Percentiles rank a stretch among this genome's conserved stretches.
These are phyloP conservation scores for Eimeria sp. DNA, from an alignment of 169 alveolate species.

Conservation along the genomic window DNA sequence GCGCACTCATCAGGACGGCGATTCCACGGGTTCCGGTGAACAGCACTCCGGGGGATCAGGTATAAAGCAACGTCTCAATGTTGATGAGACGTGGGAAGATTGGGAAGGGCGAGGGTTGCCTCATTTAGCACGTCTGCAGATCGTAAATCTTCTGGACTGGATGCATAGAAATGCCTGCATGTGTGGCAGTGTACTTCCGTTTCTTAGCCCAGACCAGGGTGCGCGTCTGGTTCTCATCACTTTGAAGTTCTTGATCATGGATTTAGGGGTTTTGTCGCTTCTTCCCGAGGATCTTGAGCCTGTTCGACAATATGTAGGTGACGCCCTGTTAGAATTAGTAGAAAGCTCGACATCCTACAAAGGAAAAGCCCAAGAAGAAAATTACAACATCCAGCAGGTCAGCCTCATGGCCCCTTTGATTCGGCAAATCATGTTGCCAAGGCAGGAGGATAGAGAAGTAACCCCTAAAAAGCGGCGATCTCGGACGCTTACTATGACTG, in stretches of 20 bases:
- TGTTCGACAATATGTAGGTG: neutral
- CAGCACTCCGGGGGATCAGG: too few relatives aligned
- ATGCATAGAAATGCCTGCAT: neutral
- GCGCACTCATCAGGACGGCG: neutral
- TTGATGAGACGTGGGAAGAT: neutral
- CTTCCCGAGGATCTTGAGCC: neutral
- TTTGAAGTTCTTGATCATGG: neutral
- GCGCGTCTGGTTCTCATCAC: neutral
- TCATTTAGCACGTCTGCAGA: neutral
- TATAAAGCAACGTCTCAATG: neutral
- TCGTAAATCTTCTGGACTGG: neutral
- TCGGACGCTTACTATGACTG: neutral
- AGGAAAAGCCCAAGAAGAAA: neutral
- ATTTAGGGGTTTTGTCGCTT: neutral
- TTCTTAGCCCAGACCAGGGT: neutral
- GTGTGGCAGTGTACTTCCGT: neutral
- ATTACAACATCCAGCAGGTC: neutral
- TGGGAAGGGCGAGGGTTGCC: constrained; percentile 17
- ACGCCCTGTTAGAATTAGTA: neutral
- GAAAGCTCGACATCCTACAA: neutral
- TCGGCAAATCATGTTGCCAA: neutral
- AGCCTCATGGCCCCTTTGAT: neutral
- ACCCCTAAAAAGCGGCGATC: neutral
- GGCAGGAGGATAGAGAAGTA: neutral
- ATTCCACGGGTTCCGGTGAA: neutral